phyloP scores from a whole-genome alignment of 2,329 filamentous ascomycete genomes.

The Scleromitrula shiraiana region DNA sequence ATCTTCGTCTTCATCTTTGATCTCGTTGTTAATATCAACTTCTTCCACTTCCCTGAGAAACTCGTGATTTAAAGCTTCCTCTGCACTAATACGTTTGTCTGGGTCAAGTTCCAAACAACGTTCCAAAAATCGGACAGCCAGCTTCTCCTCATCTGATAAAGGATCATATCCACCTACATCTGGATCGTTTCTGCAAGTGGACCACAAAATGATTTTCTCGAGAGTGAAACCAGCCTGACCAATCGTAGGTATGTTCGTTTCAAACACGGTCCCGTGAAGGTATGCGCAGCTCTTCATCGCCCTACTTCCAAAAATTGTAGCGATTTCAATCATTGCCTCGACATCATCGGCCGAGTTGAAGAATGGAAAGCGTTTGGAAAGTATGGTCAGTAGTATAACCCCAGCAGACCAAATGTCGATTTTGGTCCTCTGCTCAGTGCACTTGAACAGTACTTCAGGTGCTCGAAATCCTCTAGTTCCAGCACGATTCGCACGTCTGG shows the following conservation, averaged over 20 bases:
- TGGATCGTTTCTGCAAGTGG: conserved; percentile 65
- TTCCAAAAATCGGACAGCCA: conserved; percentile 65
- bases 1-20: conserved; percentile 32
- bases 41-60: conserved; percentile 46
- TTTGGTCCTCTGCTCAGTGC: conserved; percentile 85
- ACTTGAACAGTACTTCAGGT: conserved; percentile 94
- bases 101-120: conserved; percentile 72
- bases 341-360: conserved; percentile 99
- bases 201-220: conserved; percentile 94
- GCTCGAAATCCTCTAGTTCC: conserved; percentile 94
- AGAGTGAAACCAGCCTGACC: conserved; percentile 77
- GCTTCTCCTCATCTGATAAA: conserved; percentile 58
- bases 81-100: conserved; percentile 62
- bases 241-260: conserved; percentile 87
- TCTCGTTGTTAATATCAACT: conserved; percentile 42
- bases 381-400: conserved; percentile 91
- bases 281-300: conserved; percentile 78
- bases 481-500: conserved; percentile 84
- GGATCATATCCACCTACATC: conserved; percentile 39
- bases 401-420: conserved; percentile 97
- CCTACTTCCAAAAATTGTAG: conserved; percentile 81
- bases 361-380: conserved; percentile 90
- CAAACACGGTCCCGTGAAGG: conserved; percentile 84
- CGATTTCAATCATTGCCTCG: conserved; percentile 94
- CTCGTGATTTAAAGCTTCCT: conserved; percentile 64